A percentile compares a stretch with the other conserved stretches of the same genome.
phyloP scores from a whole-genome alignment of 2,329 filamentous ascomycete species.

The Stylonectria norvegica region DNA sequence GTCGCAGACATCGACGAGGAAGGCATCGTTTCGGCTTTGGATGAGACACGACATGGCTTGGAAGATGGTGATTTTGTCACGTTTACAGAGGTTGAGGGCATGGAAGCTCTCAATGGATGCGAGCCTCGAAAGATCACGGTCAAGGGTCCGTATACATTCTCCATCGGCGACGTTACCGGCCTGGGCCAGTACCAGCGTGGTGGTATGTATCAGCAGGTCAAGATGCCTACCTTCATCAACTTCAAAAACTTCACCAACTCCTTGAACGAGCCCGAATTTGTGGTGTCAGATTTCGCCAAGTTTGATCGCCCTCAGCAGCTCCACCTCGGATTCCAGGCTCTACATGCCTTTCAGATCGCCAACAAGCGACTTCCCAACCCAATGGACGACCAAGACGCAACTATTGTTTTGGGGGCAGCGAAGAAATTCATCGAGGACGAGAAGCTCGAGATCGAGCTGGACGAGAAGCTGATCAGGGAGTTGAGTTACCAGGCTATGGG shows the following conservation, averaged over 20 bases:
- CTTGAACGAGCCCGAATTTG: conserved; percentile 80
- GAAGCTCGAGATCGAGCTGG: conserved; percentile 65
- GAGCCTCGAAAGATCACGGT: conserved; percentile 89
- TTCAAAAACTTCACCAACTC: conserved; percentile 80
- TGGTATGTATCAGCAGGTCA: conserved; percentile 91
- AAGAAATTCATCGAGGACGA: conserved; percentile 71
- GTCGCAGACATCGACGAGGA: conserved; percentile 86
- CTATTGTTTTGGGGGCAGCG: conserved; percentile 70
- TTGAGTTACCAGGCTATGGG: conserved; percentile 91
- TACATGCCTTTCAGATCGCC: conserved; percentile 77
- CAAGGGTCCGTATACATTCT: conserved; percentile 96
- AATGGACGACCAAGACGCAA: conserved; percentile 80
- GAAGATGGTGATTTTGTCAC: conserved; percentile 97
- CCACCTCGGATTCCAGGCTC: conserved; percentile 86
- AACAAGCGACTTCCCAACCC: conserved; percentile 76
- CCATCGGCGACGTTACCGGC: conserved; percentile 86
- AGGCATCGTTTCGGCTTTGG: conserved; percentile 85
- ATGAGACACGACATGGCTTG: conserved; percentile 91
- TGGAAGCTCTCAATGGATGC: conserved; percentile 80
- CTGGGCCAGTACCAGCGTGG: conserved; percentile 85
- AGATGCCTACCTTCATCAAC: conserved; percentile 92
- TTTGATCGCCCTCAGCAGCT: conserved; percentile 92
- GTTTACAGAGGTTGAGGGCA: conserved; percentile 87
- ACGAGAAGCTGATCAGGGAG: conserved; percentile 90
- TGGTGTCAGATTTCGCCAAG: conserved; percentile 95